Evolutionary conservation across 352 stramenopile species (phyloP).

Genomic region (Phytopythium montanum): DNA sequence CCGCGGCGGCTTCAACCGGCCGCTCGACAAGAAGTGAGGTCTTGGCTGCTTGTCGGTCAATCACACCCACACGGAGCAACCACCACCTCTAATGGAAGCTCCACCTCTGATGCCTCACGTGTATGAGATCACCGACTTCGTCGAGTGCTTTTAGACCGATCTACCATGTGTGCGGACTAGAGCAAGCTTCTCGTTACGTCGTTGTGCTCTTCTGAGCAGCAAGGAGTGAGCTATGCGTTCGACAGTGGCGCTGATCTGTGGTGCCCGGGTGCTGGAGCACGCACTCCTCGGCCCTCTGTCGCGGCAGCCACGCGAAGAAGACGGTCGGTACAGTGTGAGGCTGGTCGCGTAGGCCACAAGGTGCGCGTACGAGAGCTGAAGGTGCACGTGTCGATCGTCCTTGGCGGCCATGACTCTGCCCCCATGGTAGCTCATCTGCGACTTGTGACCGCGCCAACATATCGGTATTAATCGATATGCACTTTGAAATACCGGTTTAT

Average conservation of each 20-base stretch:
- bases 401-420: too few relatives aligned
- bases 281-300: slow-evolving; percentile 42
- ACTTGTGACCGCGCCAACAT: too few relatives aligned
- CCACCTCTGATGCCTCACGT: neutral
- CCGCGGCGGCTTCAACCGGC: slow-evolving; percentile 93
- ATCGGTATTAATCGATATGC: too few relatives aligned
- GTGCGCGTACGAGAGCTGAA: slow-evolving; percentile 40
- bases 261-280: slow-evolving; percentile 24
- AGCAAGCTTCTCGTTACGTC: neutral
- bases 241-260: slow-evolving; percentile 21
- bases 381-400: slow-evolving; percentile 25
- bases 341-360: slow-evolving; percentile 42
- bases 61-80: neutral
- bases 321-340: slow-evolving; percentile 30
- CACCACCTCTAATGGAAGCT: neutral
- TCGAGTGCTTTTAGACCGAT: neutral
- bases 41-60: neutral
- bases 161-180: neutral
- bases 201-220: neutral
- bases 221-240: slow-evolving; percentile 19
- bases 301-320: slow-evolving; percentile 35
- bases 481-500: too few relatives aligned
- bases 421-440: too few relatives aligned
- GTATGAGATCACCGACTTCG: too few relatives aligned
- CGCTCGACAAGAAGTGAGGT: slow-evolving; percentile 74